Base-by-base conservation (phyloP, 176 grass and related monocot species). In the Musa itinerans region DNA sequence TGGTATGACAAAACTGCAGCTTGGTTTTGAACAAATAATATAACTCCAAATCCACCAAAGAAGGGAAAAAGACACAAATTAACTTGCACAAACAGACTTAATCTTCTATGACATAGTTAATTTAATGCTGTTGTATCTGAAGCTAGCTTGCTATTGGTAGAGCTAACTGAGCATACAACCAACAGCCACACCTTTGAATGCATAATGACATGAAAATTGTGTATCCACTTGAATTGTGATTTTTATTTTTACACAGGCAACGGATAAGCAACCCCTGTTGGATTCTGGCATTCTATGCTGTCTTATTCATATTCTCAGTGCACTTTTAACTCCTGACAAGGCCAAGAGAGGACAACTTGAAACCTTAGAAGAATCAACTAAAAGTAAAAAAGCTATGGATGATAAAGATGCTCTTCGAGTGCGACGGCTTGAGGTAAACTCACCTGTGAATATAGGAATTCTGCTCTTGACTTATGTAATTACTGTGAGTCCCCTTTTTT, bases 201-300 rank as follows among this genome's bases (percentile, higher is more conserved):
- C 34, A 43, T 43, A 0, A 43, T 43, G 34, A 6, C 34, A 43
- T 43, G 34, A 43, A 43, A 5, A 43, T 43, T 43, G 34, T 43
- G 34, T 43, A 43, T 43, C 34, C 34, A 5, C 34, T 43, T 43
- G 34, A 43, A 43, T 43, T 43, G 34, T 43, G 34, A 70, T 87
- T 56, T 75, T 96, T 83, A 82, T 59, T 66, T 85, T 43, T 82
- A 79, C 79, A 69, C 81, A 99, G 96, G 81, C 91, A 79, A 83
- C 78, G 58, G 88, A 99, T 81, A 95, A 88, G 62, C 96, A 99
- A 74, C 88, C 89, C 81, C 56, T 99, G 54, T 81, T 99, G 89
- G 96, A 99, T 78, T 94, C 96, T 86, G 96, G 96, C 78, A 92
- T 99, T 84, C 83, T 99, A 71, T 91, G 91, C 84, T 99, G 91